phyloP scores from a whole-genome alignment of 352 stramenopile species.

The Globisporangium splendens region DNA sequence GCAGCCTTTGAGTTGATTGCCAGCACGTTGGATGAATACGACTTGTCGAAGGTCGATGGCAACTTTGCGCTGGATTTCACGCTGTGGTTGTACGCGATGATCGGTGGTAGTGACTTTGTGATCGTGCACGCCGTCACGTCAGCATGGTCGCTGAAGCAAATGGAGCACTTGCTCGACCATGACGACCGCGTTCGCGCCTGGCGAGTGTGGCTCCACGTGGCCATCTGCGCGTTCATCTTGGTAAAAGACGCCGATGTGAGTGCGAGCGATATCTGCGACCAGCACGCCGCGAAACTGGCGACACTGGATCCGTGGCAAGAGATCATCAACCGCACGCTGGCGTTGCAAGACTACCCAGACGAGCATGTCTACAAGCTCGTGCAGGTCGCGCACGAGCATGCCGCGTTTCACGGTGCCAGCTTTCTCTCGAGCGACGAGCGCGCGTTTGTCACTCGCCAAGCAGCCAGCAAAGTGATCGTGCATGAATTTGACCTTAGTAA shows the following conservation, averaged over 20 bases:
- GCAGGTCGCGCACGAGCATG: constrained; percentile 42
- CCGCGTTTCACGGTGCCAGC: neutral
- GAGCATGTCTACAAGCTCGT: constrained; percentile 71
- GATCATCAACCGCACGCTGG: constrained; percentile 30
- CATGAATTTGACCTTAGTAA: too few species aligned
- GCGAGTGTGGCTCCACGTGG: constrained; percentile 31
- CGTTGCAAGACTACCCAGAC: constrained; percentile 32
- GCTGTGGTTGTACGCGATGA: constrained; percentile 26
- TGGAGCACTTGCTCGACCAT: constrained; percentile 27
- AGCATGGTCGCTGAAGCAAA: constrained; percentile 30
- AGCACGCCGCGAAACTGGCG: constrained; percentile 11
- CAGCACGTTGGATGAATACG: constrained; percentile 15
- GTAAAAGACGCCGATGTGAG: constrained; percentile 25
- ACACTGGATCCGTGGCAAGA: constrained; percentile 33
- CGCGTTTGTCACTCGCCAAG: constrained; percentile 34
- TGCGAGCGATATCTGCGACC: constrained; percentile 23
- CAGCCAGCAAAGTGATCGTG: constrained; percentile 37
- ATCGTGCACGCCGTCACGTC: constrained; percentile 29
- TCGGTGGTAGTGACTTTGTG: constrained; percentile 31
- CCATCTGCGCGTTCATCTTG: constrained; percentile 23
- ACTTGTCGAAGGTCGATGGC: constrained; percentile 20
- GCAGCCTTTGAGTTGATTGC: constrained; percentile 17
- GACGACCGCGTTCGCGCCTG: constrained; percentile 24
- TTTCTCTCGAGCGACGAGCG: constrained; percentile 36
- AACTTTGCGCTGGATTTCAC: constrained; percentile 27